Percentiles rank a stretch among this genome's conserved stretches.
phyloP scores from a whole-genome alignment of 345 rosid species.

The Trapa bicornis region DNA sequence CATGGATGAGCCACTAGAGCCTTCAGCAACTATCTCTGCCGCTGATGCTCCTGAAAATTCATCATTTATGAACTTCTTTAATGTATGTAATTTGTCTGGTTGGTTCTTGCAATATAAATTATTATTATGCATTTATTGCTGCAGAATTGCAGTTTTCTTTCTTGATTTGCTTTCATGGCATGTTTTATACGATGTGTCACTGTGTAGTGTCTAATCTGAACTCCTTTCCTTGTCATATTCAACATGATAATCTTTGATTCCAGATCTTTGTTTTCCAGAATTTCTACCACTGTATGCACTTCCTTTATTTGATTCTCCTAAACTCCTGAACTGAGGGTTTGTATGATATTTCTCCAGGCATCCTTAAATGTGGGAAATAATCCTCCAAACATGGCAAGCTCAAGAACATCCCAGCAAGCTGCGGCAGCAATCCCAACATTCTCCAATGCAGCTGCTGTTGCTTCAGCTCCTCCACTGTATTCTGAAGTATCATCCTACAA shows the following conservation, averaged over 20 bases:
- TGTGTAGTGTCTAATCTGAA: no score
- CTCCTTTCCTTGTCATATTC: no score
- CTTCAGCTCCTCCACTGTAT: conserved; percentile 19
- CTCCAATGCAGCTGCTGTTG: conserved; percentile 21
- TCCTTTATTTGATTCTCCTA: background rate
- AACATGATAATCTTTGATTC: no score
- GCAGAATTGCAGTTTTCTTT: background rate
- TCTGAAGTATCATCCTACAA: conserved; percentile 25
- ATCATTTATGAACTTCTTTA: conserved; percentile 49
- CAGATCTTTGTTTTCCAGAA: background rate
- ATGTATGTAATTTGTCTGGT: conserved; percentile 21
- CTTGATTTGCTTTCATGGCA: no score
- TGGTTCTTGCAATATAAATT: background rate
- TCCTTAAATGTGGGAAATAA: conserved; percentile 31
- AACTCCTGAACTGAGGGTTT: background rate
- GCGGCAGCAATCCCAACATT: conserved; percentile 23
- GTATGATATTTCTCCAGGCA: conserved; percentile 21
- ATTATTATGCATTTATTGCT: background rate
- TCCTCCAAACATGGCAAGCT: conserved; percentile 19
- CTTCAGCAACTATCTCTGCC: conserved; percentile 30
- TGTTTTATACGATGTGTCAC: no score
- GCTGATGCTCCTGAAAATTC: conserved; percentile 36
- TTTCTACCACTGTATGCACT: background rate
- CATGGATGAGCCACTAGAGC: conserved; percentile 52
- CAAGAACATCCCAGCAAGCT: conserved; percentile 27